Conservation (phyloP, 1,284 basidiomycete species). For the Stygiomarasmius scandens region DNA sequence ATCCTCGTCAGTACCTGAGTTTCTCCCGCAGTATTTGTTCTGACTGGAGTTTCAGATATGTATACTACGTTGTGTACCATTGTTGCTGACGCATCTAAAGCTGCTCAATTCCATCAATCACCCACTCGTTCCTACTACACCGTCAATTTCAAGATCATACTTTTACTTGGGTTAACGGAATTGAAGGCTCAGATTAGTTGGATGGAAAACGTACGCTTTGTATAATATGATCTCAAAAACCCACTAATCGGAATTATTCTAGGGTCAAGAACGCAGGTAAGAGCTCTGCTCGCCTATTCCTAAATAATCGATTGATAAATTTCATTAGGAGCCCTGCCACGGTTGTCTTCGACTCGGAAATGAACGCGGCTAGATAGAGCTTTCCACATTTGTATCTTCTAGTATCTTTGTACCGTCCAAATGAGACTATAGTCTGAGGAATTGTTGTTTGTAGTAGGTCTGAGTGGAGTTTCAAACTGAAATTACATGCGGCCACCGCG, state of each 20-base stretch:
- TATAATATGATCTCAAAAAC: not conserved
- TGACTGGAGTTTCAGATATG: constrained; percentile 23
- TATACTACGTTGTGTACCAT: constrained; percentile 41
- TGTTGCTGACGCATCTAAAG: constrained; percentile 36
- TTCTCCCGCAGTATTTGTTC: too few species aligned
- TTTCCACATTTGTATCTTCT: too few species aligned
- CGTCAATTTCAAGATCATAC: constrained; percentile 38
- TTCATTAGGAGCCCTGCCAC: constrained; percentile 6
- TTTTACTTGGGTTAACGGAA: constrained; percentile 50
- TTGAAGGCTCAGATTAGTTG: constrained; percentile 47
- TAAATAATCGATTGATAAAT: not conserved
- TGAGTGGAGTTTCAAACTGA: too few species aligned
- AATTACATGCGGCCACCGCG: too few species aligned
- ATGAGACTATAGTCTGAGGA: too few species aligned
- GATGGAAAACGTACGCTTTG: constrained; percentile 38
- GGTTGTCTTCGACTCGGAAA: constrained; percentile 2
- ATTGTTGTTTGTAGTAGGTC: too few species aligned
- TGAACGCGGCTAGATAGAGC: too few species aligned
- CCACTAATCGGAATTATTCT: not conserved
- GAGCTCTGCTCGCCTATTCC: not conserved
- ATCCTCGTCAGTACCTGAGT: constrained; percentile 20
- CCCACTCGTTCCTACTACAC: constrained; percentile 29
- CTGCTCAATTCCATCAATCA: constrained; percentile 21
- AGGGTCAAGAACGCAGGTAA: constrained; percentile 5
- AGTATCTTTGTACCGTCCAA: too few species aligned